phyloP scores from a whole-genome alignment of 2,329 filamentous ascomycete genomes.

The Trichoderma breve region DNA sequence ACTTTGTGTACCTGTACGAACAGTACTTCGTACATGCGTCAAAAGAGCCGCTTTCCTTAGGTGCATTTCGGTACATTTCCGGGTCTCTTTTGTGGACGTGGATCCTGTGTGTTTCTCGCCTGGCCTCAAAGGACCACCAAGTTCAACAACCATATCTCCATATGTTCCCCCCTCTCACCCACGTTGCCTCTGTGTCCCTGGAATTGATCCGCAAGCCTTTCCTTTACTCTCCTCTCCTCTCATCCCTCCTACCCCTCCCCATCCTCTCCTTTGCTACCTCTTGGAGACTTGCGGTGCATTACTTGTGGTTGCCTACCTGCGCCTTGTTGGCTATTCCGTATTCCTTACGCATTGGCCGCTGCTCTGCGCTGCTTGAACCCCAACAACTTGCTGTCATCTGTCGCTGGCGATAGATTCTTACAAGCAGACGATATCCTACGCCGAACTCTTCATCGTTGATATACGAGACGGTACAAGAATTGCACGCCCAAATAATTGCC shows the following conservation, averaged over 20 bases:
- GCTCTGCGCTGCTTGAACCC: background rate
- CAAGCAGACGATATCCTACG: background rate
- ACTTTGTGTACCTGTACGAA: constrained; percentile 2
- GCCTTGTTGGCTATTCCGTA: background rate
- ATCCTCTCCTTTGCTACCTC: background rate
- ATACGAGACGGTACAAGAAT: background rate
- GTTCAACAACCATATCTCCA: constrained; percentile 8
- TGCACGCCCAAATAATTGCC: constrained; percentile 10
- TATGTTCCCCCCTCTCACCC: background rate
- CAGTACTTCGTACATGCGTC: background rate
- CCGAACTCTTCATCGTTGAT: background rate
- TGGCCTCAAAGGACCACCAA: background rate
- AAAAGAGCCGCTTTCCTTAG: constrained; percentile 1
- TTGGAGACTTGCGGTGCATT: background rate
- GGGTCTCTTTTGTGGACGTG: constrained; percentile 4
- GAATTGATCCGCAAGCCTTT: background rate
- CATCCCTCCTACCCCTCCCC: background rate
- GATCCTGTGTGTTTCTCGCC: constrained; percentile 1
- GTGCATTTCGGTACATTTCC: constrained; percentile 15
- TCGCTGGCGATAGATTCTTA: constrained; percentile 10
- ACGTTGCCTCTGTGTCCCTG: background rate
- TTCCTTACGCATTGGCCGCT: background rate
- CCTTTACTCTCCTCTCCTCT: background rate
- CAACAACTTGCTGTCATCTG: background rate
- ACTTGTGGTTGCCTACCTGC: background rate